These are phyloP conservation scores for Mallotus nudiflorus DNA, from an alignment of 345 rosid genomes.

Conservation along the genomic window DNA sequence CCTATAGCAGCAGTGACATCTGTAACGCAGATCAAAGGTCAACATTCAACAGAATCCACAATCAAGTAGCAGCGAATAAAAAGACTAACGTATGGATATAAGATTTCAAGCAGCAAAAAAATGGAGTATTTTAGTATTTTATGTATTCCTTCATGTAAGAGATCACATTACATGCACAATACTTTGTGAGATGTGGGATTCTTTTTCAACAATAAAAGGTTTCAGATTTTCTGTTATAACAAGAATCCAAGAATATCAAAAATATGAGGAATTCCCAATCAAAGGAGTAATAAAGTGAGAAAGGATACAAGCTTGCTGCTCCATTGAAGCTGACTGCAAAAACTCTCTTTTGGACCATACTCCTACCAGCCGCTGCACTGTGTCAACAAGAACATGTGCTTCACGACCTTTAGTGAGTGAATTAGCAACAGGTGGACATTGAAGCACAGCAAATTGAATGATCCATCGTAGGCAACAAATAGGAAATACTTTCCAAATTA, in stretches of 20 bases:
- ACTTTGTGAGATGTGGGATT: neutral
- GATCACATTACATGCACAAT: neutral
- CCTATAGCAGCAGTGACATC: slow-evolving; percentile 91
- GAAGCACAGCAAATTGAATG: slow-evolving; percentile 78
- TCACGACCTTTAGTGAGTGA: slow-evolving; percentile 41
- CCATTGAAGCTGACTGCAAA: slow-evolving; percentile 66
- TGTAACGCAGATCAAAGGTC: slow-evolving; percentile 41
- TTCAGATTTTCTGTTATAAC: slow-evolving; percentile 4
- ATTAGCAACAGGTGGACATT: slow-evolving; percentile 59
- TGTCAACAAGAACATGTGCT: slow-evolving; percentile 47
- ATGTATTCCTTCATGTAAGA: too few relatives aligned
- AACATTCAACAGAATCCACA: slow-evolving; percentile 36
- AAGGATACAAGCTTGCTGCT: slow-evolving; percentile 99
- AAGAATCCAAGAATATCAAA: slow-evolving; percentile 8
- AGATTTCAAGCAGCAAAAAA: neutral
- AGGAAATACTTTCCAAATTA: slow-evolving; percentile 95
- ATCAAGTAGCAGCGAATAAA: slow-evolving; percentile 7
- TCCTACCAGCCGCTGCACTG: slow-evolving; percentile 53
- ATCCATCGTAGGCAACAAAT: slow-evolving; percentile 85
- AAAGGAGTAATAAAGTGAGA: slow-evolving; percentile 18
- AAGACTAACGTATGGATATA: neutral
- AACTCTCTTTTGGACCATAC: slow-evolving; percentile 85
- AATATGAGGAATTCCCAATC: slow-evolving; percentile 13
- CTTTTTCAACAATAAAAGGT: neutral
- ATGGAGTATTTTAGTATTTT: too few relatives aligned